Percentiles rank a stretch among this genome's conserved stretches.
Evolutionary conservation across 495 filamentous ascomycete genomes (phyloP).

Genomic region (Entonaema liquescens): DNA sequence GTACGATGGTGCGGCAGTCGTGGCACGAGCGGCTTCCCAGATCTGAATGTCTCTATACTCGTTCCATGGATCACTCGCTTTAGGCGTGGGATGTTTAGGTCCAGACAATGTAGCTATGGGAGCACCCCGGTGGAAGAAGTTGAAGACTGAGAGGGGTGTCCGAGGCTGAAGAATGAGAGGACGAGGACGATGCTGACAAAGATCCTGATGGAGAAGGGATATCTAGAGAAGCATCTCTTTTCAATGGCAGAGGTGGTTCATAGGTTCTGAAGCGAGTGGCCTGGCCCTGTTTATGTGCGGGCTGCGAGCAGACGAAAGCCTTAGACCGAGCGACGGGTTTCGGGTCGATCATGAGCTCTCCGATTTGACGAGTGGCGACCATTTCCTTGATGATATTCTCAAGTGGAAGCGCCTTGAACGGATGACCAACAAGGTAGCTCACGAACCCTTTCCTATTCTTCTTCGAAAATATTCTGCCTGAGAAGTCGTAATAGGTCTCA

Average conservation of each 20-base stretch:
- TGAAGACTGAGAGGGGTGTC: background rate
- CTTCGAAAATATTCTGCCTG: background rate
- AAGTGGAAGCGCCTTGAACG: background rate
- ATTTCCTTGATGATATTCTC: background rate
- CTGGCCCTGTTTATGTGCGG: background rate
- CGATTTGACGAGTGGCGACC: background rate
- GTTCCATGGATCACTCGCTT: slow-evolving; percentile 1
- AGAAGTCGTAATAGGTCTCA: slow-evolving; percentile 6
- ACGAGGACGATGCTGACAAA: background rate
- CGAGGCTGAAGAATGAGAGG: background rate
- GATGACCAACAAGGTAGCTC: background rate
- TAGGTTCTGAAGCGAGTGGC: slow-evolving; percentile 7
- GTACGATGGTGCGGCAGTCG: slow-evolving; percentile 44
- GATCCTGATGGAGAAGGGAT: background rate
- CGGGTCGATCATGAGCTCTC: slow-evolving; percentile 10
- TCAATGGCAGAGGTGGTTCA: background rate
- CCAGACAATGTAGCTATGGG: background rate
- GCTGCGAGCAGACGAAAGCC: slow-evolving; percentile 8
- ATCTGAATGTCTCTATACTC: slow-evolving; percentile 27
- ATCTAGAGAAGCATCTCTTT: background rate
- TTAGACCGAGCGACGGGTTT: background rate
- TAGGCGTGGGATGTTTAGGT: background rate
- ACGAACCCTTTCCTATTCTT: background rate
- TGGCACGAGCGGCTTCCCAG: slow-evolving; percentile 46
- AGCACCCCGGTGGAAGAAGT: background rate